Conservation (phyloP, 495 filamentous ascomycete genomes). For the Xylaria cubensis region DNA sequence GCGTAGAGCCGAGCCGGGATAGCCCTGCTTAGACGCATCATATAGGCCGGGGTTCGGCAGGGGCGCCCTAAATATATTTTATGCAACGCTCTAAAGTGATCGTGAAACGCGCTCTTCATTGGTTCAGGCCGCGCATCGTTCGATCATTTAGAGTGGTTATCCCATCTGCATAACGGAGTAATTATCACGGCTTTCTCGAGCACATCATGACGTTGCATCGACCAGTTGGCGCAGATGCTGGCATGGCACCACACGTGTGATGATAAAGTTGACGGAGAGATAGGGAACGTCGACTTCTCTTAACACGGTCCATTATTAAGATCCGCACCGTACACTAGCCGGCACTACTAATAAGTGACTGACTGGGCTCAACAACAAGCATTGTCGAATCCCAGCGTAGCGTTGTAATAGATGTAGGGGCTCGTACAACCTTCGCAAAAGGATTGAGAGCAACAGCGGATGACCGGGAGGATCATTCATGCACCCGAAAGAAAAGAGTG, state of each 20-base stretch:
- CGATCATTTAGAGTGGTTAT: constrained; percentile 4
- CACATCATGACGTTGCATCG: constrained; percentile 15
- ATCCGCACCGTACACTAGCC: neutral
- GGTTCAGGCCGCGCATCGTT: constrained; percentile 16
- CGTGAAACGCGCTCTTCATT: constrained; percentile 20
- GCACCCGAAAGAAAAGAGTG: constrained; percentile 14
- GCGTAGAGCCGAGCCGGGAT: constrained; percentile 13
- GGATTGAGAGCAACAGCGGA: constrained; percentile 1
- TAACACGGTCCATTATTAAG: neutral
- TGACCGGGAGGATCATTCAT: constrained; percentile 23
- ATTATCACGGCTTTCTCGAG: constrained; percentile 12
- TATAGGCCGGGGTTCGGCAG: constrained; percentile 23
- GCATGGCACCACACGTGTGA: constrained; percentile 13
- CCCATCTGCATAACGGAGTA: constrained; percentile 17
- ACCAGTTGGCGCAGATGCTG: constrained; percentile 12
- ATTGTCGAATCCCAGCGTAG: neutral
- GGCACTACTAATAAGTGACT: neutral
- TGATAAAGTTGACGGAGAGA: neutral
- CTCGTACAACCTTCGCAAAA: neutral
- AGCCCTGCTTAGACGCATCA: constrained; percentile 26
- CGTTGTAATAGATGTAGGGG: neutral
- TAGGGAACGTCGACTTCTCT: neutral
- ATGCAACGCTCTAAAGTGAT: constrained; percentile 16
- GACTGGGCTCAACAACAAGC: neutral
- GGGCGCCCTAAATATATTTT: constrained; percentile 17